A percentile compares a stretch with the other conserved stretches of the same genome.
phyloP scores from a whole-genome alignment of 805 yeast species.

The Yarrowia sp. region DNA sequence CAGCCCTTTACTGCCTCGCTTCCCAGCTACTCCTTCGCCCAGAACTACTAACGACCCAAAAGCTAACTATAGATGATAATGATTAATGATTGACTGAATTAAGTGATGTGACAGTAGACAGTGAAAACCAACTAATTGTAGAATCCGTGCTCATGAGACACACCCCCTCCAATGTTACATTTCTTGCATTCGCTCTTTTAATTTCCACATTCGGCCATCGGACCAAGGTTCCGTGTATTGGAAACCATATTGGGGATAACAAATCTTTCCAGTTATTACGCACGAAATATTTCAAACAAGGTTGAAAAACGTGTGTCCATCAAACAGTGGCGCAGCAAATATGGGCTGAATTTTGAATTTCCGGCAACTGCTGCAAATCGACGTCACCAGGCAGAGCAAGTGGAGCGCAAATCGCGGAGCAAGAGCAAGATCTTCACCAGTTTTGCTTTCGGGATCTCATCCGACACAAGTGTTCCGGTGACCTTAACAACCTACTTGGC shows the following conservation, averaged over 20 bases:
- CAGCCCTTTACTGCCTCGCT: constrained; percentile 31
- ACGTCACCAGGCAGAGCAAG: constrained; percentile 17
- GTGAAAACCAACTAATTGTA: too few species aligned
- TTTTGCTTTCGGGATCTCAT: background rate
- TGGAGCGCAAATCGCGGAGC: constrained; percentile 20
- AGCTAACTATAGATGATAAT: constrained; percentile 24
- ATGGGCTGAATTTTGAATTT: constrained; percentile 4
- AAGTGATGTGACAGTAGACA: background rate
- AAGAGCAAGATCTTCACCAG: background rate
- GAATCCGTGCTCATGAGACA: too few species aligned
- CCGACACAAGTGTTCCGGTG: background rate
- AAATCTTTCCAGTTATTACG: background rate
- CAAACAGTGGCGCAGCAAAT: constrained; percentile 26
- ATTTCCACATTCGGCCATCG: constrained; percentile 1
- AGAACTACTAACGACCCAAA: constrained; percentile 35
- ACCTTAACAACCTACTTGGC: background rate
- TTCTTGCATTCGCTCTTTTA: too few species aligned
- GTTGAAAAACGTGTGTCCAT: constrained; percentile 15
- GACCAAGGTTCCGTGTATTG: background rate
- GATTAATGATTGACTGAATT: background rate
- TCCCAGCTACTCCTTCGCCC: constrained; percentile 29
- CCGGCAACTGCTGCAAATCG: background rate
- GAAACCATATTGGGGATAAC: background rate
- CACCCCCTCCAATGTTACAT: background rate
- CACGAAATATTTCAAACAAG: constrained; percentile 3